Base-by-base conservation (phyloP, 495 filamentous ascomycete genomes). In the Penicillium pulvis region DNA sequence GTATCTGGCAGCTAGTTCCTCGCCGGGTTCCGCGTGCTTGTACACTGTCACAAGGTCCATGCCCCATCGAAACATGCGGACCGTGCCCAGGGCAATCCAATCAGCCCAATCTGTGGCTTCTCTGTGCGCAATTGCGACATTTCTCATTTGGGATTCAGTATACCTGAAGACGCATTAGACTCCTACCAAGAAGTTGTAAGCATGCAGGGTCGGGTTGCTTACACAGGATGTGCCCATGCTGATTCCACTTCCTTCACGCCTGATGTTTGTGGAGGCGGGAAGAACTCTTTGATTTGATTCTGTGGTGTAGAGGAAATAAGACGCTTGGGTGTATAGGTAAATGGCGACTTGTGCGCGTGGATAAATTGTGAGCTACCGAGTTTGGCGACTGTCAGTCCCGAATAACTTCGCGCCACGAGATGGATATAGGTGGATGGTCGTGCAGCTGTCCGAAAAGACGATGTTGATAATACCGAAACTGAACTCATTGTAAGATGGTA, bases 11-110 rank as follows among this genome's bases (percentile, higher is more conserved):
- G 69, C 55, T 3, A 66, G 30, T 61, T 81, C 73, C 65, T 81
- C 71, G 14, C 79, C 75, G 33, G 77, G 72, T 2, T 75, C 64
- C 43, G 87, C 81, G 67, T 92, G 90, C 47, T 78, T 82, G 70
- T 93, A 93, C 36, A 87, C 87, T 0, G 89, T 91, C 16, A 78
- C 83, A 17, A 83, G 64, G 64, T 93, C 90, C 63, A 88, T 84
- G 4, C 82, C 80, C 76, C 78, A 88, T 41, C 90, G 82, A 51
- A 91, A 75, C 20, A 88, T 28, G 1, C 85, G 83, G 23, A 92
- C 79, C 51, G 81, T 78, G 3, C 70, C 65, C 4, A 91, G 76
- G 5, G 90, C 90, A 5, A 87, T 73, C 70, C 81, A 80, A 61
- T 93, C 90, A 12, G 87, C 85, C 81, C 82, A 88, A 59, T 81